phyloP scores from a whole-genome alignment of 176 grass and related monocot species.

The Hyparrhenia diplandra region DNA sequence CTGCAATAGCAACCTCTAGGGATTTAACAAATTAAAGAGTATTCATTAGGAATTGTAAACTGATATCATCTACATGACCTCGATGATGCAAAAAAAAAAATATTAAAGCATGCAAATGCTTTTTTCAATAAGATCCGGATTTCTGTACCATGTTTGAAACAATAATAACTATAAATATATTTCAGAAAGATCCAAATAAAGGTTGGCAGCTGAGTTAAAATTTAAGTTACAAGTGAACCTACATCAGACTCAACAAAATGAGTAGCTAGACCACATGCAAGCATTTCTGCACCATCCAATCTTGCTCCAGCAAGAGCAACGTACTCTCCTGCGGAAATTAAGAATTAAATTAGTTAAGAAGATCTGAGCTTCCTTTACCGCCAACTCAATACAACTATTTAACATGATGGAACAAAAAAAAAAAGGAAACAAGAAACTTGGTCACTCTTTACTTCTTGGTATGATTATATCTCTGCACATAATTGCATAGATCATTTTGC shows the following conservation, averaged over 20 bases:
- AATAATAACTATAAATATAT: neutral
- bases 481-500: neutral
- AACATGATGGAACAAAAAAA: neutral
- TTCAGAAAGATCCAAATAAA: no score
- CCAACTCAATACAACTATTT: neutral
- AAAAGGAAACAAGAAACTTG: neutral
- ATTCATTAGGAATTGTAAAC: no score
- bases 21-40: neutral
- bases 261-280: slow-evolving; percentile 88
- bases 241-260: slow-evolving; percentile 78
- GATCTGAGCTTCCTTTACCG: neutral
- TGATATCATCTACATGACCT: neutral
- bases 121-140: neutral
- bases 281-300: slow-evolving; percentile 91
- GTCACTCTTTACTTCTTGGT: neutral
- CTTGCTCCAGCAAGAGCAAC: slow-evolving; percentile 76
- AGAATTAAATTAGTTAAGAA: neutral
- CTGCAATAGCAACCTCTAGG: slow-evolving; percentile 53
- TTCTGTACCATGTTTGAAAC: neutral
- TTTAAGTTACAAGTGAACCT: slow-evolving; percentile 31
- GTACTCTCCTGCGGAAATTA: slow-evolving; percentile 60
- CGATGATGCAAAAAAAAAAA: slow-evolving; percentile 1
- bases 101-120: neutral
- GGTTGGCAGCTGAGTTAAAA: neutral
- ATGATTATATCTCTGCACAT: neutral